Base-by-base conservation (phyloP, 371 early-diverging fungal species). In the Mucor irregularis region DNA sequence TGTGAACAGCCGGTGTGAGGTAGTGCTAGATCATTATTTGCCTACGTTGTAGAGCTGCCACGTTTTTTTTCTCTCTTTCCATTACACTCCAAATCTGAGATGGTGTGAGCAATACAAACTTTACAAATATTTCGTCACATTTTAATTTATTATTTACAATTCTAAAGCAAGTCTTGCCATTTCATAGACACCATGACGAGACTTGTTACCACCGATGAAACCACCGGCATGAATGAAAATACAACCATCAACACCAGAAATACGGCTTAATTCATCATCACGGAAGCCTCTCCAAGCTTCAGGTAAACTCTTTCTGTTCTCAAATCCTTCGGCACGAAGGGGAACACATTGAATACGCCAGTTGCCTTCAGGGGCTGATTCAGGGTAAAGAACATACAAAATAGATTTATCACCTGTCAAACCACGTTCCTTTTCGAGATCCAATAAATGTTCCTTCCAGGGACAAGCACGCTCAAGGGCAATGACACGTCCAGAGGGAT, bases 181-280 rank as follows among this genome's bases (percentile, higher is more conserved):
- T 34, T 78, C 71, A 44, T 62, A 73, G 17, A 53, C 73, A 63
- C 78, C 78, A 49, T 78, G 68, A 25, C 75, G 71, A 24, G 73
- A 49, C 51, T 74, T 78, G 63, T 78, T 78, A 6, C 78, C 78
- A 51, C 55, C 55, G 52, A 64, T 65, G 19, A 61, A 64, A 16
- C 99, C 99, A 11, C 90, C 81, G 62, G 93, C 92, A 67, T 99
- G 99, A 11, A 98, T 95, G 82, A 99, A 99, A 31, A 94, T 81
- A 56, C 92, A 90, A 16, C 86, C 94, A 13, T 88, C 83, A 39
- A 97, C 81, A 9, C 89, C 87, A 22, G 88, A 74, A 34, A 89
- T 73, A 55, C 83, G 84, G 50, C 87, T 84, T 62, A 99, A 70
- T 35, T 87, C 92, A 13, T 92, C 87, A 61, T 96, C 97, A 51